These are phyloP conservation scores for Solanum pinnatisectum DNA, from an alignment of 257 asterid genomes.

Conservation along the genomic window DNA sequence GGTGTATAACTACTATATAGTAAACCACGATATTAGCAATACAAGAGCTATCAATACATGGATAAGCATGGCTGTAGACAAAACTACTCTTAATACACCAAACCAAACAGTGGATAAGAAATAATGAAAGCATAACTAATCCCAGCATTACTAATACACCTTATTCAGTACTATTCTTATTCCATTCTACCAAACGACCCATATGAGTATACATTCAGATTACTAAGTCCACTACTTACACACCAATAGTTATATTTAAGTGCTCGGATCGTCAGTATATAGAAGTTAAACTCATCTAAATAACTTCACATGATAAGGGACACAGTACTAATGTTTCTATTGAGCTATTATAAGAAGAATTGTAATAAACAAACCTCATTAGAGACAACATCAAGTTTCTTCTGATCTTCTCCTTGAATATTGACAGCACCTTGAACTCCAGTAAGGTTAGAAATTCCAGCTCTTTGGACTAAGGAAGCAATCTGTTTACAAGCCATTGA, in stretches of 20 bases:
- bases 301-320: neutral
- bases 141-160: neutral
- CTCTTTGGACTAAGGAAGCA: conserved; percentile 78
- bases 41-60: neutral
- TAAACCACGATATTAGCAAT: neutral
- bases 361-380: conserved; percentile 33
- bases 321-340: neutral
- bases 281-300: neutral
- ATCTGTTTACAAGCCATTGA: conserved; percentile 95
- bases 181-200: neutral
- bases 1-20: neutral
- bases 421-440: conserved; percentile 92
- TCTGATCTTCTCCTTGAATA: conserved; percentile 95
- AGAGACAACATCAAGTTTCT: conserved; percentile 87
- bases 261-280: neutral
- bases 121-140: neutral
- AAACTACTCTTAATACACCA: neutral
- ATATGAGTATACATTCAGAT: neutral
- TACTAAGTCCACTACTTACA: neutral
- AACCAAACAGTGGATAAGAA: neutral
- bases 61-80: neutral
- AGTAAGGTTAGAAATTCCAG: conserved; percentile 76
- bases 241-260: neutral
- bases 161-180: neutral
- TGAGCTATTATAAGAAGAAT: neutral